Evolutionary conservation across 73 alveolate genomes (phyloP).

Genomic region (Blepharisma japonicum): DNA sequence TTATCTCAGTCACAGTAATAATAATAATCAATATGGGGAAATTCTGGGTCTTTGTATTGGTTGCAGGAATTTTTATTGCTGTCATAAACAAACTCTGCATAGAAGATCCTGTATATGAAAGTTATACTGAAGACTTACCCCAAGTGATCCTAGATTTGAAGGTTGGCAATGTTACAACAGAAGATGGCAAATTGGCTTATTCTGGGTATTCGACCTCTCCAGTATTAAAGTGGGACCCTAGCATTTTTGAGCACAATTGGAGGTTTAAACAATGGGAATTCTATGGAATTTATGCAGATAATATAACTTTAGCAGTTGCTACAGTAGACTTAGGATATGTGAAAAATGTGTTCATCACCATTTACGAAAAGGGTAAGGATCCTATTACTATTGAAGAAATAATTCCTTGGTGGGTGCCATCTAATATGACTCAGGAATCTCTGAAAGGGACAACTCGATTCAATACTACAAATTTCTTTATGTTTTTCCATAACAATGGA

Average conservation of each 20-base stretch:
- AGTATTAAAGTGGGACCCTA: conserved; percentile 3
- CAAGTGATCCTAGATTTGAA: not conserved
- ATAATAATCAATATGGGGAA: too few species aligned
- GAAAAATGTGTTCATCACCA: conserved; percentile 1
- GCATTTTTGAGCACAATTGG: not conserved
- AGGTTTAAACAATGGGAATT: conserved; percentile 11
- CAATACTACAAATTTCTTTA: not conserved
- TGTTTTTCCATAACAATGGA: not conserved
- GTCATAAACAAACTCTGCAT: too few species aligned
- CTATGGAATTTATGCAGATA: not conserved
- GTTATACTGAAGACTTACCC: too few species aligned
- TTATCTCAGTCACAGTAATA: too few species aligned
- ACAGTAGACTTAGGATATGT: conserved; percentile 1
- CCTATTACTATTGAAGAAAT: not conserved
- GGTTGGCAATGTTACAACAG: not conserved
- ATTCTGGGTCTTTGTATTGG: too few species aligned
- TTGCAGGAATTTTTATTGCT: too few species aligned
- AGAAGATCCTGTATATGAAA: too few species aligned
- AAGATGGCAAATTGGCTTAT: not conserved
- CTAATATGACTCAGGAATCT: not conserved
- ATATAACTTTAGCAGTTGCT: not conserved
- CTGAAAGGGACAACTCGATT: not conserved
- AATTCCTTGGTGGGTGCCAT: not conserved
- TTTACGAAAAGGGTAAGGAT: not conserved
- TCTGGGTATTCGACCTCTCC: conserved; percentile 13